These are phyloP conservation scores for Aciculoconidium aculeatum DNA, from an alignment of 805 yeast genomes.

Conservation along the genomic window DNA sequence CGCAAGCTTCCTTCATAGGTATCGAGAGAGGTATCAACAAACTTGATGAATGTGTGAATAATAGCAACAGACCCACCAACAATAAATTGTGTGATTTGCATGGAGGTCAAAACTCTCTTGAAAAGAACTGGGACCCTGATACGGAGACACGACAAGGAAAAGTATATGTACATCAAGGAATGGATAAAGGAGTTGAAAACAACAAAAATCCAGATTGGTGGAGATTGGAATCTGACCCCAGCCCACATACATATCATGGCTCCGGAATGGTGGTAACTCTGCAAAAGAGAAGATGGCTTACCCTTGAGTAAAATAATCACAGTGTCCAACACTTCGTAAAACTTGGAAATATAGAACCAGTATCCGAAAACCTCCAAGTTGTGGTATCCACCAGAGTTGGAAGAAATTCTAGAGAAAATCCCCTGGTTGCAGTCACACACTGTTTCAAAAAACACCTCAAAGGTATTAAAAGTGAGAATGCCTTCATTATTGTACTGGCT, in stretches of 20 bases:
- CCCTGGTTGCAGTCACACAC: constrained; percentile 58
- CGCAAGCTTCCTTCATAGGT: constrained; percentile 19
- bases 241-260: constrained; percentile 83
- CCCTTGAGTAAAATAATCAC: constrained; percentile 63
- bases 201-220: constrained; percentile 78
- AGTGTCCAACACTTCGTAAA: constrained; percentile 68
- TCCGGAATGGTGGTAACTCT: constrained; percentile 73
- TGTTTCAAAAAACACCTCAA: constrained; percentile 52
- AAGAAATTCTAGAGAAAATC: constrained; percentile 37
- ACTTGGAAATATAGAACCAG: constrained; percentile 64
- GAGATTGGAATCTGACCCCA: constrained; percentile 61
- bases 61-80: constrained; percentile 66
- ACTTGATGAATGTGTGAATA: constrained; percentile 55
- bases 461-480: constrained; percentile 9
- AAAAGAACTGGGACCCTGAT: constrained; percentile 50
- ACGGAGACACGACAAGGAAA: constrained; percentile 53
- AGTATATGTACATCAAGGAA: constrained; percentile 68
- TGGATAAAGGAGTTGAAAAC: constrained; percentile 77
- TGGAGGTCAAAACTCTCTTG: constrained; percentile 56
- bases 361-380: constrained; percentile 55
- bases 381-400: constrained; percentile 13
- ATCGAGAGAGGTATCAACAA: constrained; percentile 41
- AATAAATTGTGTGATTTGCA: constrained; percentile 66
- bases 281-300: constrained; percentile 57
- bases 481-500: constrained; percentile 2